Evolutionary conservation across 2,329 filamentous ascomycete genomes (phyloP), one percentile per base, ranked within the genome.

Genomic region (Ophiostoma pallidulum): DNA sequence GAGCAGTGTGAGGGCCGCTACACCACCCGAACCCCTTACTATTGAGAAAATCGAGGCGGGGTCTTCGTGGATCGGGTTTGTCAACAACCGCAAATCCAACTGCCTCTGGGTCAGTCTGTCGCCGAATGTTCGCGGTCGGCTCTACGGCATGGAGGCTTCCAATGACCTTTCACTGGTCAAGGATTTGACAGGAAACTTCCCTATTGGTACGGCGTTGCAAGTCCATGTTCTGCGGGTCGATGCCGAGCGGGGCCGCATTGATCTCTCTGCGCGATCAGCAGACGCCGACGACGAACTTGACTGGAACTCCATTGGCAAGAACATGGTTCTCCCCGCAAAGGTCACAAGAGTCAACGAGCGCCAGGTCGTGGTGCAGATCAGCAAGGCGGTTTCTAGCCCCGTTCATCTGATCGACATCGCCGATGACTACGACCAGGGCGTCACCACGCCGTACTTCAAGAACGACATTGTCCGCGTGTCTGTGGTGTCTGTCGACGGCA

Each of bases 81-180:
- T 98, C 61, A 98, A 97, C 72, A 97, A 96, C 60, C 73, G 91
- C 52, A 77, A 77, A 19, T 75, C 86, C 24, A 81, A 86, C 54
- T 86, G 78, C 59, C 73, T 95, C 19, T 97, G 92, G 91, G 84
- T 94, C 39, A 96, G 89, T 59, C 67, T 98, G 19, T 88, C 90
- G 2, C 89, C 92, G 7, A 87, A 84, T 45, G 81, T 98, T 14
- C 82, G 90, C 50, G 92, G 92, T 48, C 80, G 89, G 43, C 78
- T 98, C 48, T 80, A 80, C 46, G 76, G 84, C 52, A 80, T 92
- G 63, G 90, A 97, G 59, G 78, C 92, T 8, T 89, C 88, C 0
- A 86, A 95, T 58, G 89, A 97, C 62, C 69, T 94, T 40, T 85
- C 88, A 8, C 74, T 86, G 47, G 70, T 95, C 31, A 78, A 82